Evolutionary conservation across 2,329 filamentous ascomycete genomes (phyloP).

Genomic region (Trichoderma brevicompactum): DNA sequence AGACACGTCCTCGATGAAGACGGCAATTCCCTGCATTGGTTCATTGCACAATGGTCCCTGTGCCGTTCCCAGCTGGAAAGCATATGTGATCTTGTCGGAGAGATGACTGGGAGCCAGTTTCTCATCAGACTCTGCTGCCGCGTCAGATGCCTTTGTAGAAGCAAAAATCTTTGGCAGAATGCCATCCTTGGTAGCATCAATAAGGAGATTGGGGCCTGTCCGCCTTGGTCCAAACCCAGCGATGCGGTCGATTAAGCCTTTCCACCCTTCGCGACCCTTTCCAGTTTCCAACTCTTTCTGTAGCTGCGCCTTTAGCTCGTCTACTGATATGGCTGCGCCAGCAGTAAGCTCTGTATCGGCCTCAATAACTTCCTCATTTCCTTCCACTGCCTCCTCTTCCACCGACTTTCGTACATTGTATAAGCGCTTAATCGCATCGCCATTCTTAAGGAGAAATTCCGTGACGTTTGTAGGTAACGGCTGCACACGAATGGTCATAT

Average conservation of each 20-base stretch:
- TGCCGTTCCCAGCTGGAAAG: conserved; percentile 88
- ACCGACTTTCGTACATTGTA: conserved; percentile 68
- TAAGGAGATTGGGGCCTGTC: conserved; percentile 84
- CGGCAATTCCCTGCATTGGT: conserved; percentile 88
- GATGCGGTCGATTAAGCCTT: conserved; percentile 76
- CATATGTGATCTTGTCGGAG: conserved; percentile 87
- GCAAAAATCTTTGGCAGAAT: conserved; percentile 73
- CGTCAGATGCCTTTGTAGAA: conserved; percentile 40
- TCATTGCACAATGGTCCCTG: conserved; percentile 93
- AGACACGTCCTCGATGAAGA: conserved; percentile 81
- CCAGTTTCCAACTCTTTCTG: conserved; percentile 68
- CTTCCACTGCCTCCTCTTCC: conserved; percentile 42
- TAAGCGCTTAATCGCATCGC: conserved; percentile 75
- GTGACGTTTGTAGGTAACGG: conserved; percentile 80
- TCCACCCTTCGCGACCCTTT: conserved; percentile 77
- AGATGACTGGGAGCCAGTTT: conserved; percentile 68
- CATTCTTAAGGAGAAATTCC: conserved; percentile 82
- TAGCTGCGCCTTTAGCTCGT: conserved; percentile 79
- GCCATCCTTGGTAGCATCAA: conserved; percentile 76
- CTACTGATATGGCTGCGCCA: conserved; percentile 66
- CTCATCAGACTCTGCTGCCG: conserved; percentile 50
- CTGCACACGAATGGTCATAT: conserved; percentile 73
- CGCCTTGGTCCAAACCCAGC: conserved; percentile 87
- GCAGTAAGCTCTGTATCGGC: conserved; percentile 63
- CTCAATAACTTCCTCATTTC: conserved; percentile 44